A percentile compares a stretch with the other conserved stretches of the same genome.
Conservation (phyloP, 2,329 filamentous ascomycete species). For the Stachybotrys elegans region DNA sequence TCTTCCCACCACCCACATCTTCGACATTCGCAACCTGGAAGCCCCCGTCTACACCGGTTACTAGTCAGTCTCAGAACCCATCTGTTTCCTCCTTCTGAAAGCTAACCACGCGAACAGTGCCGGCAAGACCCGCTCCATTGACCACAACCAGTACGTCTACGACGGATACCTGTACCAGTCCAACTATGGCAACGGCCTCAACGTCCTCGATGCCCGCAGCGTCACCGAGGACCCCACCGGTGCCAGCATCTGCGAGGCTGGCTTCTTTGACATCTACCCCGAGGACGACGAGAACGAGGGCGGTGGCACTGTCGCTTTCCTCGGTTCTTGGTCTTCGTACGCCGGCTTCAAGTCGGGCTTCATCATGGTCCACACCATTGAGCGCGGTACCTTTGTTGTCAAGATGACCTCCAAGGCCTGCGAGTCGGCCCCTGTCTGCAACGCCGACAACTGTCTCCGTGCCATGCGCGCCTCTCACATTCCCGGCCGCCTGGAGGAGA, state of each 20-base stretch:
- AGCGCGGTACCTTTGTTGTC: slow-evolving; percentile 3
- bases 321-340: slow-evolving; percentile 3
- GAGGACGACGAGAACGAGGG: slow-evolving; percentile 31
- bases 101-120: too few species aligned
- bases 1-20: slow-evolving; percentile 36
- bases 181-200: slow-evolving; percentile 43
- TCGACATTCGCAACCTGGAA: slow-evolving; percentile 35
- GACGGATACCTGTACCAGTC: slow-evolving; percentile 37
- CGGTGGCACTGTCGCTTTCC: slow-evolving; percentile 1
- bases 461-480: slow-evolving; percentile 1
- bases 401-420: slow-evolving; percentile 4
- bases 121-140: slow-evolving; percentile 30
- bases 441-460: slow-evolving; percentile 3
- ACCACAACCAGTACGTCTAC: slow-evolving; percentile 42
- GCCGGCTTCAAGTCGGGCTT: slow-evolving; percentile 2
- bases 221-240: slow-evolving; percentile 32
- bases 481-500: slow-evolving; percentile 1
- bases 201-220: slow-evolving; percentile 26
- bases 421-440: neutral
- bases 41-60: slow-evolving; percentile 30
- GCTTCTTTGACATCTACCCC: slow-evolving; percentile 42
- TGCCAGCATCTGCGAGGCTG: slow-evolving; percentile 31
- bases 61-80: too few species aligned
- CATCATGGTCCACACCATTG: slow-evolving; percentile 4
- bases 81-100: too few species aligned